A percentile compares a stretch with the other conserved stretches of the same genome.
phyloP scores from a whole-genome alignment of 768 basidiomycete genomes.

The Collybiopsis luxurians region DNA sequence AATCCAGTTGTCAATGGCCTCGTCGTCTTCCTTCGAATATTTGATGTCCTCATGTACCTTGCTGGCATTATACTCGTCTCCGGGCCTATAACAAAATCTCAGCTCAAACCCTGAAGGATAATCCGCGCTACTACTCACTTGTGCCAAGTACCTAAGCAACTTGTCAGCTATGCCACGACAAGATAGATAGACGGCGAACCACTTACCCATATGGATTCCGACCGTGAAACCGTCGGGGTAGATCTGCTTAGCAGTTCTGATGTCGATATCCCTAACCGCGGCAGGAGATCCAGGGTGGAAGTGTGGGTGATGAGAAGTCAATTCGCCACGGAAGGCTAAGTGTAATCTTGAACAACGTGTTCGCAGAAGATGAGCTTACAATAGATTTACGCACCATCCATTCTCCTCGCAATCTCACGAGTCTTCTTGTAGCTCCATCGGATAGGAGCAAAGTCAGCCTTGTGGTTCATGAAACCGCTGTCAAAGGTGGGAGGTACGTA shows the following conservation, averaged over 20 bases:
- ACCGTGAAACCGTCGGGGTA: conserved; percentile 60
- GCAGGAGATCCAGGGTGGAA: conserved; percentile 71
- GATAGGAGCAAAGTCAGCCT: conserved; percentile 73
- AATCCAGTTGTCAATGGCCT: conserved; percentile 72
- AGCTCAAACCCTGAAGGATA: too few species aligned
- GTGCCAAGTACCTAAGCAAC: conserved; percentile 61
- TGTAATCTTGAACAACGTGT: neutral
- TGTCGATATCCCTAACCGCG: conserved; percentile 59
- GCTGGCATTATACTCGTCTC: conserved; percentile 47
- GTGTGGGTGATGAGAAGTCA: conserved; percentile 70
- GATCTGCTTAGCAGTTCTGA: conserved; percentile 62
- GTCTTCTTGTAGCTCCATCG: conserved; percentile 80
- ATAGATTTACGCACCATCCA: conserved; percentile 53
- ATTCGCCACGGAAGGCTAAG: conserved; percentile 66
- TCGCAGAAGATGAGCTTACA: neutral
- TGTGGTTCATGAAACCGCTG: conserved; percentile 78
- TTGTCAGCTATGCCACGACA: too few species aligned
- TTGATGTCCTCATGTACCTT: conserved; percentile 65
- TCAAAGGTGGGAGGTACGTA: conserved; percentile 66
- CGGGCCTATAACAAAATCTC: conserved; percentile 30
- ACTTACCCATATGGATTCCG: conserved; percentile 64
- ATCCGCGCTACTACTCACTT: conserved; percentile 26
- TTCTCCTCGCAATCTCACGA: conserved; percentile 66
- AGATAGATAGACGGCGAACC: too few species aligned
- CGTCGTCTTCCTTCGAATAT: conserved; percentile 66